phyloP scores from a whole-genome alignment of 805 yeast genomes.

The Teunomyces kruisii region DNA sequence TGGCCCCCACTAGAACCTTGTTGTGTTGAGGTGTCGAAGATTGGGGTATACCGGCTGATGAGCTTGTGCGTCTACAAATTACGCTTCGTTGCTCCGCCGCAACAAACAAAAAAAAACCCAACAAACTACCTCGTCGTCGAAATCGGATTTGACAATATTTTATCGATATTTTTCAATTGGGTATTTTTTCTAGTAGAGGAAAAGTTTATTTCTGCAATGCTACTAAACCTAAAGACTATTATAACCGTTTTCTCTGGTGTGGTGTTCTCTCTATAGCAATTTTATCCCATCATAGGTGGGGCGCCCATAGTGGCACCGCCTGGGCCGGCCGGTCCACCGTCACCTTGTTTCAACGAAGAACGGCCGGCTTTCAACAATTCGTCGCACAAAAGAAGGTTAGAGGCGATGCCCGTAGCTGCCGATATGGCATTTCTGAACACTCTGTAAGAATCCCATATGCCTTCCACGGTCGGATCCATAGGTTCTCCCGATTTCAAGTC shows the following conservation, averaged over 20 bases:
- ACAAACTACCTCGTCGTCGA: too few species aligned
- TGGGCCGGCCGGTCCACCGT: slow-evolving; percentile 16
- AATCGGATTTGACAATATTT: neutral
- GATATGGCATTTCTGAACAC: slow-evolving; percentile 91
- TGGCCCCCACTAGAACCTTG: too few species aligned
- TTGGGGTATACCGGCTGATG: too few species aligned
- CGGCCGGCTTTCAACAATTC: slow-evolving; percentile 96
- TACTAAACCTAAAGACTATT: neutral
- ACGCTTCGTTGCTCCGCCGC: too few species aligned
- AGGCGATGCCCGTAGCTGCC: slow-evolving; percentile 92
- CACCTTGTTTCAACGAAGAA: slow-evolving; percentile 72
- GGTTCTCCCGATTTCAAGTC: slow-evolving; percentile 92
- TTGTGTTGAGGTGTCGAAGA: too few species aligned
- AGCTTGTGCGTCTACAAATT: too few species aligned
- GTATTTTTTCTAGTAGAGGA: neutral
- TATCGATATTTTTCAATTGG: neutral
- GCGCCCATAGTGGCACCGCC: slow-evolving; percentile 16
- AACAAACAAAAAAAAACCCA: too few species aligned
- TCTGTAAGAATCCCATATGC: slow-evolving; percentile 95
- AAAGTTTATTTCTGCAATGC: neutral
- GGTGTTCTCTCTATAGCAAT: slow-evolving; percentile 1
- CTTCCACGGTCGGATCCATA: slow-evolving; percentile 90
- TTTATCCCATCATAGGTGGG: slow-evolving; percentile 14
- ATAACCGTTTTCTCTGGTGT: neutral
- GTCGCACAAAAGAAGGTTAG: slow-evolving; percentile 89